A percentile compares a stretch with the other conserved stretches of the same genome.
phyloP scores from a whole-genome alignment of 129 eudicot genomes.

The Flaveria robusta region DNA sequence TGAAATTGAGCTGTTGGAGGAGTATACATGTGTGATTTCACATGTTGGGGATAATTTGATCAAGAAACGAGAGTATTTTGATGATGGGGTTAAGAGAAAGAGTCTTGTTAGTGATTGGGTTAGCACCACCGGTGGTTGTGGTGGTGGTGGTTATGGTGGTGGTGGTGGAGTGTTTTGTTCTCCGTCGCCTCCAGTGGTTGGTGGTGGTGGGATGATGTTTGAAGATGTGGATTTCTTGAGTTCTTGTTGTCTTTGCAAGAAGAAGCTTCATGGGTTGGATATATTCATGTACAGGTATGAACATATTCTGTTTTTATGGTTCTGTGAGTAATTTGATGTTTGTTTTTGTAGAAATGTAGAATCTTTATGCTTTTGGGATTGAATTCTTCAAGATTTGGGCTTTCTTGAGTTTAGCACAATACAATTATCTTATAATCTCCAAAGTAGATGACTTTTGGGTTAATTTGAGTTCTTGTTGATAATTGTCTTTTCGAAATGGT shows the following conservation, averaged over 20 bases:
- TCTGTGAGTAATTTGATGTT: not conserved
- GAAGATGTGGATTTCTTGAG: conserved; percentile 57
- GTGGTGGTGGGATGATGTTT: conserved; percentile 40
- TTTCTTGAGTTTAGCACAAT: not conserved
- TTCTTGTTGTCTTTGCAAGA: conserved; percentile 64
- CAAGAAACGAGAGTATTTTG: conserved; percentile 76
- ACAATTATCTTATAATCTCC: not conserved
- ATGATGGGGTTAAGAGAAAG: conserved; percentile 42
- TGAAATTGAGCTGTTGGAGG: conserved; percentile 67
- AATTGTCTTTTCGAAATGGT: not conserved
- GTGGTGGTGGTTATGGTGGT: conserved; percentile 12
- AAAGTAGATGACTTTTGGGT: conserved; percentile 7
- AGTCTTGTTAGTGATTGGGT: conserved; percentile 25
- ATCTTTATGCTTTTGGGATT: conserved; percentile 13
- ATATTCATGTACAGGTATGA: conserved; percentile 85
- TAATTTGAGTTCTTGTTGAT: not conserved
- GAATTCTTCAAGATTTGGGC: not conserved
- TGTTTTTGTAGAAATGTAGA: not conserved
- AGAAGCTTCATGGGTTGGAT: conserved; percentile 84
- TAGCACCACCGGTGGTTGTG: not conserved
- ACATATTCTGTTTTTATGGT: not conserved
- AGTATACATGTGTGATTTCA: conserved; percentile 74
- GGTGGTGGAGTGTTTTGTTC: conserved; percentile 42
- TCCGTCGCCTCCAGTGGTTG: conserved; percentile 37
- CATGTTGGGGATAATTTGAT: conserved; percentile 62